phyloP scores from a whole-genome alignment of 2,329 filamentous ascomycete species.

The Macrophomina phaseolina region DNA sequence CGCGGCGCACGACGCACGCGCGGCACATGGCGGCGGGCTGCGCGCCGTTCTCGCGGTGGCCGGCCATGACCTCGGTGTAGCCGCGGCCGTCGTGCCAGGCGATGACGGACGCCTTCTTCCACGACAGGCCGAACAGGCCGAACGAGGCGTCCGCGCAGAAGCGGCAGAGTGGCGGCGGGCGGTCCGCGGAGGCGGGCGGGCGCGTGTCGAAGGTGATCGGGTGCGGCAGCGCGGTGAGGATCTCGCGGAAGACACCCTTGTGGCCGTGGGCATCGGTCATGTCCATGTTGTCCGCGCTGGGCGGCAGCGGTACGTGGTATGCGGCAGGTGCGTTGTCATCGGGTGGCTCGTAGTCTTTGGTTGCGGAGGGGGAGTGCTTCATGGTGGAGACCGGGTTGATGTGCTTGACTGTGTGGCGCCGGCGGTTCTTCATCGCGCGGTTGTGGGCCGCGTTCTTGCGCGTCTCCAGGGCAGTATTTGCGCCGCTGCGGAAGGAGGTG shows the following conservation, averaged over 20 bases:
- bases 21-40: constrained; percentile 44
- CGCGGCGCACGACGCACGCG: constrained; percentile 36
- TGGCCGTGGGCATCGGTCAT: constrained; percentile 39
- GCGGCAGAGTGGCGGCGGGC: constrained; percentile 39
- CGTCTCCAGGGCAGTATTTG: neutral
- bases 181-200: neutral
- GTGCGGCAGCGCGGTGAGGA: constrained; percentile 49
- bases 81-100: constrained; percentile 43
- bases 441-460: neutral
- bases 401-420: neutral
- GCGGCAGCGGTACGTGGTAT: neutral
- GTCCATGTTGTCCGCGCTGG: constrained; percentile 15
- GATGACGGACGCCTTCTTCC: constrained; percentile 42
- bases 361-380: neutral
- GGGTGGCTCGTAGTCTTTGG: neutral
- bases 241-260: constrained; percentile 36
- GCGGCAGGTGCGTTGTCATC: neutral
- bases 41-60: constrained; percentile 41
- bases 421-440: neutral
- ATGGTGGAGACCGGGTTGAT: neutral
- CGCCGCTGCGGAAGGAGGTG: constrained; percentile 1
- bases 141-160: constrained; percentile 51
- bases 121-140: constrained; percentile 47
- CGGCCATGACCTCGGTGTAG: constrained; percentile 47
- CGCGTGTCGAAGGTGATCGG: constrained; percentile 45